These are phyloP conservation scores for Cardiosporidium cionae DNA, from an alignment of 169 alveolate genomes.

Conservation along the genomic window DNA sequence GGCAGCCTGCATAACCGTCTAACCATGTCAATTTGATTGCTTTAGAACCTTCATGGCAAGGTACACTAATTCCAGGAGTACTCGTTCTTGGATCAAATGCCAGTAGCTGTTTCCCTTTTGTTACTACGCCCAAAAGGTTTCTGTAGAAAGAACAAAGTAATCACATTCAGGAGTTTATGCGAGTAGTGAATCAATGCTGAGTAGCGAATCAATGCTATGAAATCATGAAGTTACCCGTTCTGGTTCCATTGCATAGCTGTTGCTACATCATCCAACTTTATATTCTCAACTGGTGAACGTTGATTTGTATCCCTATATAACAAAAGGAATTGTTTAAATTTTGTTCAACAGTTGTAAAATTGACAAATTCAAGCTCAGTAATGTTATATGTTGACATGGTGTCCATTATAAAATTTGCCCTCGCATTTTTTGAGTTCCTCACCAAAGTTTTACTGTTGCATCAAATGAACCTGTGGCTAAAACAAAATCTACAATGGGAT, in stretches of 20 bases:
- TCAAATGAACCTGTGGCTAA: conserved; percentile 33
- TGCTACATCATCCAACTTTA: too few species aligned
- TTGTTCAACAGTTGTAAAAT: too few species aligned
- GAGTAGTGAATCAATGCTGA: too few species aligned
- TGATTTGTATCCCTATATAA: too few species aligned
- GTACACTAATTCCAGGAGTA: conserved; percentile 6
- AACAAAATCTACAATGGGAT: conserved; percentile 12
- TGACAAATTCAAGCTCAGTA: too few species aligned
- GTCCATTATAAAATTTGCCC: too few species aligned
- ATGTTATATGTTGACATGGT: too few species aligned
- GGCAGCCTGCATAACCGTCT: conserved; percentile 31
- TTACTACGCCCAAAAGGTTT: conserved; percentile 15
- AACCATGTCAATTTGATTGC: conserved; percentile 28
- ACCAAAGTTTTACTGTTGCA: conserved; percentile 31
- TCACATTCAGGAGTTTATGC: background rate
- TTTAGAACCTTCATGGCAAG: conserved; percentile 32
- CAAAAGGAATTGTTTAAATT: too few species aligned
- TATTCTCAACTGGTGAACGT: too few species aligned
- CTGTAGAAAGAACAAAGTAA: background rate
- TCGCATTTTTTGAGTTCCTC: background rate
- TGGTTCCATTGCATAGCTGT: too few species aligned
- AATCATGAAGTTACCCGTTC: too few species aligned
- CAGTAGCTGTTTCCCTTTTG: conserved; percentile 17
- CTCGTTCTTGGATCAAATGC: conserved; percentile 16
- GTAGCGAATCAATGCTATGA: too few species aligned